Base-by-base conservation (phyloP, 2,329 filamentous ascomycete genomes). In the Colletotrichum camelliae region DNA sequence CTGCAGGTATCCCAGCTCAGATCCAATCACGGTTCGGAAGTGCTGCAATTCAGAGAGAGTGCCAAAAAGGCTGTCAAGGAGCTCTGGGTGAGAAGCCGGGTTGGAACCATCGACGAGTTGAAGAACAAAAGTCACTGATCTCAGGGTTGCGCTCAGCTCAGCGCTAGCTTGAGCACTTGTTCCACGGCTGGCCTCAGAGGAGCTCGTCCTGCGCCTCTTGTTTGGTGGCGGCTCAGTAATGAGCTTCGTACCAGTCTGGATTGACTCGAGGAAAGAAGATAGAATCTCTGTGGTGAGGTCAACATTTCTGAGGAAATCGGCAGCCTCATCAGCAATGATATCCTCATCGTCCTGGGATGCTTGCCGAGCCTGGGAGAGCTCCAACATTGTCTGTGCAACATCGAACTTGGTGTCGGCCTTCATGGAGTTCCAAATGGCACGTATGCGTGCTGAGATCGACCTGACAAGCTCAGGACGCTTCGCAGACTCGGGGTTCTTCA, bases 1-100 rank as follows among this genome's bases (percentile, higher is more conserved):
- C 83, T 98, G 94, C 57, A 98, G 88, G 85, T 98, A 98, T 18
- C 96, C 95, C 77, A 98, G 90, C 82, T 97, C 96, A 1, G 96
- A 96, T 57, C 94, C 93, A 31, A 96, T 92, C 74, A 96, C 91
- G 31, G 92, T 91, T 82, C 95, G 94, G 82, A 97, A 94, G 76
- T 95, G 94, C 80, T 98, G 96, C 29, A 99, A 89, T 81, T 98
- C 95, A 7, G 94, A 93, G n/a, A 99, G 90, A 1, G 95, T 91
- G 72, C 93, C 93, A 86, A 98, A 99, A 5, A 99, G 88, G 33
- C 91, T 92, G 75, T 93, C 92, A 7, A 98, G 89, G 52, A 99
- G 88, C 80, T 95, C 91, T 0, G 94, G 92, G 82, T 98, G 94
- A 35, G 91, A 89, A 72, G 92, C 93, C 1, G 95, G 94, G 61